A percentile compares a stretch with the other conserved stretches of the same genome.
These are phyloP conservation scores for Cordyceps fumosorosea DNA, from an alignment of 2,329 filamentous ascomycete species.

Conservation along the genomic window DNA sequence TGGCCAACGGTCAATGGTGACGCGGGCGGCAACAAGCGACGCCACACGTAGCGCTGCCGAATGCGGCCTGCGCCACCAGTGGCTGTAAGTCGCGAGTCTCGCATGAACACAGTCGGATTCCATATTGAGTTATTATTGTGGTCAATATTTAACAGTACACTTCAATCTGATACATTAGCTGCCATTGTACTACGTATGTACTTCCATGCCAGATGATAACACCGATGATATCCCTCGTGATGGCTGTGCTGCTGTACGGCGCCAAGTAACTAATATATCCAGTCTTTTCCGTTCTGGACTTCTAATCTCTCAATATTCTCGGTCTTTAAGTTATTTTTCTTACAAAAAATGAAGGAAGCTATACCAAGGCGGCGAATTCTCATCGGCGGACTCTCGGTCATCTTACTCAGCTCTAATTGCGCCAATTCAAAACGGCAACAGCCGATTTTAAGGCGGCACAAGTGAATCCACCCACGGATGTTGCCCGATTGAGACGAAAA, in stretches of 20 bases:
- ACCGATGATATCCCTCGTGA: background rate
- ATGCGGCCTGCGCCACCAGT: background rate
- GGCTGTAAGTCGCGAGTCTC: background rate
- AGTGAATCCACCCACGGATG: background rate
- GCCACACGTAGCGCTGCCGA: background rate
- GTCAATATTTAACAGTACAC: no score
- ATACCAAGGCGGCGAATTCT: background rate
- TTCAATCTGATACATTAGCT: no score
- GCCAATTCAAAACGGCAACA: background rate
- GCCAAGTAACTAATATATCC: background rate
- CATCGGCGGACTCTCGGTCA: background rate
- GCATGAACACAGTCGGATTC: background rate
- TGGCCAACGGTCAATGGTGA: background rate
- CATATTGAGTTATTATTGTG: background rate
- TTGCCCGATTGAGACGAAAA: background rate
- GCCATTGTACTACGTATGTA: no score
- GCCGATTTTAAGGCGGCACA: background rate
- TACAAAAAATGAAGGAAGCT: background rate
- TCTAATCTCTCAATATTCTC: background rate
- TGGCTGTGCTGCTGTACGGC: background rate
- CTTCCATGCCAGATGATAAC: no score
- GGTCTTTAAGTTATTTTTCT: no score
- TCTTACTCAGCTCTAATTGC: constrained; percentile 1
- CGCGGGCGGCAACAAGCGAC: background rate
- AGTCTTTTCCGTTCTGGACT: background rate